These are phyloP conservation scores for Penicillium steckii DNA, from an alignment of 495 filamentous ascomycete species.

Conservation along the genomic window DNA sequence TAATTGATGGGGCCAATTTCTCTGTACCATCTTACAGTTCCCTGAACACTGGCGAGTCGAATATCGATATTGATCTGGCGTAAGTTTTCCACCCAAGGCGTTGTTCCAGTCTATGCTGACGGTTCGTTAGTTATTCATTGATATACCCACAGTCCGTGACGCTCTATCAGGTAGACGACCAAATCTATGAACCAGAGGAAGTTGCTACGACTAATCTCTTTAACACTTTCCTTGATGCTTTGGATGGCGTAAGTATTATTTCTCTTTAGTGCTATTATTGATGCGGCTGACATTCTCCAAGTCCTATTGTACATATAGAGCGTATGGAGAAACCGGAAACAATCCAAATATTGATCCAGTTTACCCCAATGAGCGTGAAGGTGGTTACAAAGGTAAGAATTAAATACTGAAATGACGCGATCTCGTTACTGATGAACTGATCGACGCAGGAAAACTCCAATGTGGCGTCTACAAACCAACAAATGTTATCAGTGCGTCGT, in stretches of 20 bases:
- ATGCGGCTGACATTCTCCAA: slow-evolving; percentile 3
- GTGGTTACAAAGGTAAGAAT: slow-evolving; percentile 51
- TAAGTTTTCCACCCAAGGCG: slow-evolving; percentile 4
- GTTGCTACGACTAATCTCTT: slow-evolving; percentile 44
- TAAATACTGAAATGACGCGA: not conserved
- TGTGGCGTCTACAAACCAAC: slow-evolving; percentile 62
- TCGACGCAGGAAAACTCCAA: slow-evolving; percentile 37
- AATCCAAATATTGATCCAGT: slow-evolving; percentile 41
- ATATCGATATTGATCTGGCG: slow-evolving; percentile 49
- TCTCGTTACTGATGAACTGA: not conserved
- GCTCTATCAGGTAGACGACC: slow-evolving; percentile 57
- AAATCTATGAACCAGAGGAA: slow-evolving; percentile 36
- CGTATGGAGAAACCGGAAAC: slow-evolving; percentile 48
- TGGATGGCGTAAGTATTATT: slow-evolving; percentile 49
- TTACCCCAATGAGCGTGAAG: slow-evolving; percentile 53
- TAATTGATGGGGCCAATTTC: slow-evolving; percentile 44
- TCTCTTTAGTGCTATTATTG: too few species aligned
- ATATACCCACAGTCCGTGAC: slow-evolving; percentile 57
- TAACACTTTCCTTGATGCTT: slow-evolving; percentile 53
- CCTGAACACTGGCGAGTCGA: slow-evolving; percentile 40
- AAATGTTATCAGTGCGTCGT: slow-evolving; percentile 62
- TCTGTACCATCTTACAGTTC: slow-evolving; percentile 24
- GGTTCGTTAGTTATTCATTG: slow-evolving; percentile 24
- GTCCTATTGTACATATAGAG: slow-evolving; percentile 33
- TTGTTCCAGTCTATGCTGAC: not conserved